A percentile compares a stretch with the other conserved stretches of the same genome.
phyloP scores from a whole-genome alignment of 2,329 filamentous ascomycete genomes.

The Penicillium sp. region DNA sequence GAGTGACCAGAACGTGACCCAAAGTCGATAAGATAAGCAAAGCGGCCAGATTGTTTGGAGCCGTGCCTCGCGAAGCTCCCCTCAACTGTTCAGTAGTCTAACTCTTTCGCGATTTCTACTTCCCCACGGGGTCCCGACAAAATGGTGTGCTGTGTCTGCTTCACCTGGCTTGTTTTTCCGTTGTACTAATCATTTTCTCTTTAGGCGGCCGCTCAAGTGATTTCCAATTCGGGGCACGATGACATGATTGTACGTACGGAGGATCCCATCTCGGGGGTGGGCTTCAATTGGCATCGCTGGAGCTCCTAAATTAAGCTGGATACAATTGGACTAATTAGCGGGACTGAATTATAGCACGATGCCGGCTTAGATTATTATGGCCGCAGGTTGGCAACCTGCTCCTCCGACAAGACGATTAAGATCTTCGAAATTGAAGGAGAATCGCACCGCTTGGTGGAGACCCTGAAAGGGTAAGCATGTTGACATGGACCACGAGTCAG shows the following conservation, averaged over 20 bases:
- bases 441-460: slow-evolving; percentile 85
- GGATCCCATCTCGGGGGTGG: slow-evolving; percentile 7
- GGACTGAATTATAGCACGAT: slow-evolving; percentile 69
- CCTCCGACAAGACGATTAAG: slow-evolving; percentile 97
- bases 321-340: slow-evolving; percentile 11
- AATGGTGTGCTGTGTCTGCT: slow-evolving; percentile 28
- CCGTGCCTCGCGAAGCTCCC: slow-evolving; percentile 18
- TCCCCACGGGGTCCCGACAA: slow-evolving; percentile 19
- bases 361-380: slow-evolving; percentile 99
- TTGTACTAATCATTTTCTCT: slow-evolving; percentile 20
- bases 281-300: slow-evolving; percentile 13
- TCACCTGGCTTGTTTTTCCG: slow-evolving; percentile 1
- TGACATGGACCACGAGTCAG: neutral
- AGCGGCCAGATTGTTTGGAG: slow-evolving; percentile 33
- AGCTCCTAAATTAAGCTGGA: neutral
- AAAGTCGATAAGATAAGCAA: slow-evolving; percentile 33
- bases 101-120: slow-evolving; percentile 18
- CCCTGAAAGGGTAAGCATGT: slow-evolving; percentile 77
- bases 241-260: slow-evolving; percentile 91
- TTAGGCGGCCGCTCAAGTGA: slow-evolving; percentile 70
- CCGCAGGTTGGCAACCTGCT: slow-evolving; percentile 92
- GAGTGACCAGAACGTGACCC: slow-evolving; percentile 22
- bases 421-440: slow-evolving; percentile 98
- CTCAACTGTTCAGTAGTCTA: slow-evolving; percentile 5
- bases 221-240: slow-evolving; percentile 88